Base-by-base conservation (phyloP, 2,329 filamentous ascomycete species). In the Cordyceps militaris region DNA sequence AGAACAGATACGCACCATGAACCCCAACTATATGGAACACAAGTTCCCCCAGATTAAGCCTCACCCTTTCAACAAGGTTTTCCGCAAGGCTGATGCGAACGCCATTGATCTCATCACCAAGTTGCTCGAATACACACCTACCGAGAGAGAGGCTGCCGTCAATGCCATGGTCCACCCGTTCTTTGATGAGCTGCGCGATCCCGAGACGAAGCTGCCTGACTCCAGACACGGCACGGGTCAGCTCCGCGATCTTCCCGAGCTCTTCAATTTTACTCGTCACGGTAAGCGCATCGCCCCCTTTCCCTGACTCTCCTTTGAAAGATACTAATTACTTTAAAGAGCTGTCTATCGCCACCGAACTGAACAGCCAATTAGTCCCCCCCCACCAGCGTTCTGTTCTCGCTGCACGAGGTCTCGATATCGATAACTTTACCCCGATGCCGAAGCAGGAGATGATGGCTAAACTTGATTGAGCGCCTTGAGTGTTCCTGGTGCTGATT, bases 41-140 rank as follows among this genome's bases (percentile, higher is more conserved):
- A 97, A 97, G 79, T 99, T 99, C 76, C 94, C 94, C 49, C 94
- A 99, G 75, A 99, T 99, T 79, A 99, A 99, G 80, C 94, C 94
- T 59, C 94, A 99, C 70, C 94, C 94, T 28, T 99, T 99, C 81
- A 95, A 89, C 78, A 97, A 97, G 83, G 94, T 99, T 57, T 97
- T 99, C 83, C 87, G 94, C 66, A 97, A 95, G 82, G 94, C 94
- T 58, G 91, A 96, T 65, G 82, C 85, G 32, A 92, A 91, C 68
- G 93, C 94, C 40, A 95, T 99, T 68, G 92, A 97, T 69, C 79
- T 99, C 66, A 97, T 99, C 71, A 94, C 91, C 56, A 87, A 88
- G 62, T 79, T 99, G 58, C 81, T 99, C 59, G 94, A 99, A 76
- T 99, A 99, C 75, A 99, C 94, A 0, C 94, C 94, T 10, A 97